These are phyloP conservation scores for Trifolium subterraneum DNA, from an alignment of 306 rosid genomes.

Conservation along the genomic window DNA sequence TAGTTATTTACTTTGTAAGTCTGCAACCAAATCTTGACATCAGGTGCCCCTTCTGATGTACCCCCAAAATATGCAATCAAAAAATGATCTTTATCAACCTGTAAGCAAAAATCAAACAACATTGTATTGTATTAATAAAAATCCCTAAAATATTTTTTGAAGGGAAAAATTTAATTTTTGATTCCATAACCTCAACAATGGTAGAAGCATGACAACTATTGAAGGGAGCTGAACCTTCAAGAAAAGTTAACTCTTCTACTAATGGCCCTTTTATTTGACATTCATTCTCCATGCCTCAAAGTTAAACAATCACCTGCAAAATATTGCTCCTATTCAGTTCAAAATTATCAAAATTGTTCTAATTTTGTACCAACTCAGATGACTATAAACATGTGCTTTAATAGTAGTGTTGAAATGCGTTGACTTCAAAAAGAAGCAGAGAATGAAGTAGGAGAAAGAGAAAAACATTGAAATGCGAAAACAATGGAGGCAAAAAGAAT, in stretches of 20 bases:
- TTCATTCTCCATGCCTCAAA: slow-evolving; percentile 46
- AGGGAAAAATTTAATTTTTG: neutral
- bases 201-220: slow-evolving; percentile 89
- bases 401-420: neutral
- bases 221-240: slow-evolving; percentile 72
- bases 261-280: slow-evolving; percentile 54
- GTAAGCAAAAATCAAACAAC: slow-evolving; percentile 41
- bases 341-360: no score
- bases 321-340: neutral
- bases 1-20: slow-evolving; percentile 62
- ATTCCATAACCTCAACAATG: slow-evolving; percentile 77
- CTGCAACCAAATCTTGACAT: slow-evolving; percentile 94
- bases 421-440: neutral
- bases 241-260: slow-evolving; percentile 68
- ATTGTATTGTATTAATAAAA: neutral
- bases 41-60: slow-evolving; percentile 73
- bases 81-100: slow-evolving; percentile 79
- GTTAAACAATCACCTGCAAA: slow-evolving; percentile 53
- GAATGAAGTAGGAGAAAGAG: neutral
- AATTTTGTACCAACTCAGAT: no score
- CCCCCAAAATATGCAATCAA: slow-evolving; percentile 91
- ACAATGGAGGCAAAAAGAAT: neutral
- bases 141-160: neutral
- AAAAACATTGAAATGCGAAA: neutral
- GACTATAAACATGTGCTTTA: no score